Percentiles rank a stretch among this genome's conserved stretches.
These are phyloP conservation scores for Sporothrix brasiliensis DNA, from an alignment of 2,329 filamentous ascomycete species.

Conservation along the genomic window DNA sequence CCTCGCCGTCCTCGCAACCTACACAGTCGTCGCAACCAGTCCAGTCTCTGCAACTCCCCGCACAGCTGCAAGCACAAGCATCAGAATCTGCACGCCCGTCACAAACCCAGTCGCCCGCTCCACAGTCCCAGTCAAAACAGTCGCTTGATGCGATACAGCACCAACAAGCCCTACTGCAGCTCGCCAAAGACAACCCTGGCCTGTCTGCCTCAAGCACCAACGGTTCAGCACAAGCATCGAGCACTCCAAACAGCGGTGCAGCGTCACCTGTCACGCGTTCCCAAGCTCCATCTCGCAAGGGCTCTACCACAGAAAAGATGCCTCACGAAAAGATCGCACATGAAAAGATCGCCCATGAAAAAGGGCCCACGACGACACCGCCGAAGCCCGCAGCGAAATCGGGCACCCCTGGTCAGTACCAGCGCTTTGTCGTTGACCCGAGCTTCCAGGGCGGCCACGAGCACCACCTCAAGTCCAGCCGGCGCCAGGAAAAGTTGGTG, in stretches of 20 bases:
- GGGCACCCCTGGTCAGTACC: slow-evolving; percentile 40
- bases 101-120: slow-evolving; percentile 14
- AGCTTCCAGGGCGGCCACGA: slow-evolving; percentile 72
- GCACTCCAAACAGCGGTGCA: slow-evolving; percentile 33
- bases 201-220: slow-evolving; percentile 33
- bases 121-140: slow-evolving; percentile 10
- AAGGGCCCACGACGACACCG: slow-evolving; percentile 40
- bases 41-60: no score
- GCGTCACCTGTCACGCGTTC: slow-evolving; percentile 47
- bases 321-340: slow-evolving; percentile 36
- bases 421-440: slow-evolving; percentile 56
- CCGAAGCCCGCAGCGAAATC: slow-evolving; percentile 45
- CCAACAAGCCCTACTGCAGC: slow-evolving; percentile 30
- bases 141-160: slow-evolving; percentile 9
- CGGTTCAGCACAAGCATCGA: slow-evolving; percentile 39
- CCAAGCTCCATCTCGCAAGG: slow-evolving; percentile 49
- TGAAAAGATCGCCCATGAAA: slow-evolving; percentile 45
- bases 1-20: slow-evolving; percentile 28
- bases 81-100: slow-evolving; percentile 18
- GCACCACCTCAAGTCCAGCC: slow-evolving; percentile 85
- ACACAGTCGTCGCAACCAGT: slow-evolving; percentile 35
- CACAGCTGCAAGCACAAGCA: slow-evolving; percentile 35
- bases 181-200: slow-evolving; percentile 40
- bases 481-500: slow-evolving; percentile 90
- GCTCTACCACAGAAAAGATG: slow-evolving; percentile 49